Percentiles rank a stretch among this genome's conserved stretches.
Conservation (phyloP, 129 eudicot genomes). For the Lactuca sativa region DNA sequence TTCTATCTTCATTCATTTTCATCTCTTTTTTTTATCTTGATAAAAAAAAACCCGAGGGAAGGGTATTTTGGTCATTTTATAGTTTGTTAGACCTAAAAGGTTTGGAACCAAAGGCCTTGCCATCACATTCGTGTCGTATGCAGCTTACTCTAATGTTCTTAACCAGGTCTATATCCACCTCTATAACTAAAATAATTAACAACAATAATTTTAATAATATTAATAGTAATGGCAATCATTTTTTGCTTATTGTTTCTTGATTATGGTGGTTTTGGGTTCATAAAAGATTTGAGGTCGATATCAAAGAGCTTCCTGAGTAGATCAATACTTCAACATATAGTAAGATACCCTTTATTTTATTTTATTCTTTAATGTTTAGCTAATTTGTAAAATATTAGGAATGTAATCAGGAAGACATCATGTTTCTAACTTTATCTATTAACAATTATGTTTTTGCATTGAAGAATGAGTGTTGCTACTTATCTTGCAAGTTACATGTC, state of each 20-base stretch:
- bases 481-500: no score
- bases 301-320: slow-evolving; percentile 96
- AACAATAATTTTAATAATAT: no score
- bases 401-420: no score
- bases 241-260: not conserved
- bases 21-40: not conserved
- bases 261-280: slow-evolving; percentile 61
- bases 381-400: no score
- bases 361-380: not conserved
- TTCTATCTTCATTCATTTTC: not conserved
- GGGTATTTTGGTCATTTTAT: slow-evolving; percentile 9
- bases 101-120: slow-evolving; percentile 99
- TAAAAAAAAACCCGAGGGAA: not conserved
- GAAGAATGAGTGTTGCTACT: no score
- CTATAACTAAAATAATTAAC: not conserved
- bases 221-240: no score
- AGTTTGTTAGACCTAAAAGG: slow-evolving; percentile 97
- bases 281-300: slow-evolving; percentile 95
- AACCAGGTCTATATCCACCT: slow-evolving; percentile 57
- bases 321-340: slow-evolving; percentile 88
- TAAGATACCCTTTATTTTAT: slow-evolving; percentile 34
- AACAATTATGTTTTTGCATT: no score
- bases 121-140: slow-evolving; percentile 85
- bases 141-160: slow-evolving; percentile 84
- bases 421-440: no score